These are phyloP conservation scores for Margaritispora aquatica DNA, from an alignment of 495 filamentous ascomycete species.

Conservation along the genomic window DNA sequence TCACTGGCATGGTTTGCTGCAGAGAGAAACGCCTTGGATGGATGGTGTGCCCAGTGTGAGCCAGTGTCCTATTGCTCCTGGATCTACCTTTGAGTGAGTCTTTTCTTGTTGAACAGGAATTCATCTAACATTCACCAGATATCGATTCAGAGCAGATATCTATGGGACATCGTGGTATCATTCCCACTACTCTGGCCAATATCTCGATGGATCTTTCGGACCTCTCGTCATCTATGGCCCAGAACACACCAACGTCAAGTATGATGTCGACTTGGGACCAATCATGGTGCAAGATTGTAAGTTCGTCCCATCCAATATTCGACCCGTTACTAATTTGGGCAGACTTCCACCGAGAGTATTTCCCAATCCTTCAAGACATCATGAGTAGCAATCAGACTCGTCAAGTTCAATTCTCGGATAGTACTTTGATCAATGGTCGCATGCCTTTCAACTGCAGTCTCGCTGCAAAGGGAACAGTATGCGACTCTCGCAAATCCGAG, in stretches of 20 bases:
- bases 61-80: slow-evolving; percentile 39
- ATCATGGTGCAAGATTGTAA: slow-evolving; percentile 55
- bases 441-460: slow-evolving; percentile 5
- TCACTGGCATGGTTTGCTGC: slow-evolving; percentile 37
- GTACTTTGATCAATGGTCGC: slow-evolving; percentile 7
- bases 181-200: slow-evolving; percentile 51
- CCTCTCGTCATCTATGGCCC: slow-evolving; percentile 38
- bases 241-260: slow-evolving; percentile 33
- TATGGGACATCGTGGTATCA: slow-evolving; percentile 64
- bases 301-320: slow-evolving; percentile 44
- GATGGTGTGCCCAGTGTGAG: slow-evolving; percentile 36
- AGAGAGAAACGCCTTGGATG: slow-evolving; percentile 11
- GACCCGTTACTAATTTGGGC: neutral
- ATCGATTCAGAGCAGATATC: slow-evolving; percentile 41
- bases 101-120: slow-evolving; percentile 23
- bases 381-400: neutral
- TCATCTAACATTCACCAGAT: slow-evolving; percentile 29
- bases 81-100: slow-evolving; percentile 14
- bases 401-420: slow-evolving; percentile 13
- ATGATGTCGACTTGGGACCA: slow-evolving; percentile 53
- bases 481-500: slow-evolving; percentile 40
- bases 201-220: slow-evolving; percentile 43
- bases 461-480: neutral
- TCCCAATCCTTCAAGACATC: slow-evolving; percentile 18
- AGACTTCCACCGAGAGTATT: neutral